Evolutionary conservation across 306 rosid genomes (phyloP), one percentile per base, ranked within the genome.

Genomic region (Cicer pinnatifidum): DNA sequence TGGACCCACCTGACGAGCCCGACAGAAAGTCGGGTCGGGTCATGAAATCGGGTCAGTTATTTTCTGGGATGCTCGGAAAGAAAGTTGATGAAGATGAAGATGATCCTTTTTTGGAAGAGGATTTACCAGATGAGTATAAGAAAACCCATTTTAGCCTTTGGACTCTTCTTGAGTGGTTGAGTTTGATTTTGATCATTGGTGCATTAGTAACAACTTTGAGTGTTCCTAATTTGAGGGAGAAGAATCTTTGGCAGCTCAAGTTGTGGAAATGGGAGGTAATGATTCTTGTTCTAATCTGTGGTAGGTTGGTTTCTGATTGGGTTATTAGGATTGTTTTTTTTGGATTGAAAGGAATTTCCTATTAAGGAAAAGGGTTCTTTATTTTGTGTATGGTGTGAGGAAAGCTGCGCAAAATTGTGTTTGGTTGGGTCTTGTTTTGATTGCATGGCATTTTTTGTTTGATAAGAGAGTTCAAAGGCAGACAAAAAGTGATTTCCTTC

Each of bases 231-330:
- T 19, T 92, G 71, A 80, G 90, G 70, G 3, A 50, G 1, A 83
- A 69, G 78, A 40, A 75, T 16, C 63, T 87, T 20, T 90, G 95
- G 96, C 75, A 88, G 41, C 78, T 92, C 13, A 68, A 46, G 28
- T 9, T 92, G 16, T 92, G 98, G 98, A 90, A 88, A 81, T 92
- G 98, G 98, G 96, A 92, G 76, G 82, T 92, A 3, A 46, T 90
- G 88, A 6, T 92, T 73, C 35, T 90, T 80, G 89, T 90, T 56
- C 37, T 90, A 62, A 92, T 92, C 1, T 92, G 95, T 62, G 98
- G 98, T 3, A 68, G 97, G 16, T 81, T 92, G 81, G 92, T 92
- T 2, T 92, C 98, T 8, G 97, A 86, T 64, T 92, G 98, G 98
- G 77, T 83, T 20, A 85, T 90, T 9, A 75, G 83, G 35, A 64